A percentile compares a stretch with the other conserved stretches of the same genome.
Conservation (phyloP, 2,329 filamentous ascomycete species). For the Xylogone sp. region DNA sequence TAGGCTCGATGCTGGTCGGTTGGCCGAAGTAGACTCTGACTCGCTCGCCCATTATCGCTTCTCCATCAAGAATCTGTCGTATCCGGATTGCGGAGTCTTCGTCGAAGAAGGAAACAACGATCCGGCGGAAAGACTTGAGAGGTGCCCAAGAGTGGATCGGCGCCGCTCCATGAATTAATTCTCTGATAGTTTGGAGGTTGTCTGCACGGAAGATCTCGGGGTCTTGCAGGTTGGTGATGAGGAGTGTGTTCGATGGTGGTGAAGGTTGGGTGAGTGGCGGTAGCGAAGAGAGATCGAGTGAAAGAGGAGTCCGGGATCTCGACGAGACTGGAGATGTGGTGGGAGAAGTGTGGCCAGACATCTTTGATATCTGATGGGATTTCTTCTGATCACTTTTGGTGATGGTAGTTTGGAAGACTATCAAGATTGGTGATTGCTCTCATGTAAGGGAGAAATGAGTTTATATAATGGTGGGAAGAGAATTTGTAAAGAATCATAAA, state of each 20-base stretch:
- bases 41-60: slow-evolving; percentile 66
- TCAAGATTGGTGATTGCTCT: not conserved
- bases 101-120: slow-evolving; percentile 74
- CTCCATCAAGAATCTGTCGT: slow-evolving; percentile 69
- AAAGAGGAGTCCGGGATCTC: slow-evolving; percentile 44
- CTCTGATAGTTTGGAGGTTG: slow-evolving; percentile 70
- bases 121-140: slow-evolving; percentile 77
- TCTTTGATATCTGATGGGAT: slow-evolving; percentile 3
- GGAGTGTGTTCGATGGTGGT: slow-evolving; percentile 75
- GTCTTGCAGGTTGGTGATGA: slow-evolving; percentile 77
- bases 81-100: slow-evolving; percentile 67
- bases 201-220: slow-evolving; percentile 69
- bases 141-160: slow-evolving; percentile 75
- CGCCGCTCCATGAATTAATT: slow-evolving; percentile 66
- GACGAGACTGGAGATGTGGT: slow-evolving; percentile 19
- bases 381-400: not conserved
- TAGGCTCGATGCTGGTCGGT: slow-evolving; percentile 50
- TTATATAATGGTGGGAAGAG: not conserved
- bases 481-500: not conserved
- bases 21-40: slow-evolving; percentile 68
- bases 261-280: slow-evolving; percentile 69
- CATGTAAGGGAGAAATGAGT: not conserved
- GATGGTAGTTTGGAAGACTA: not conserved
- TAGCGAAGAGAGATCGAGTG: slow-evolving; percentile 69
- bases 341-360: slow-evolving; percentile 19